phyloP scores from a whole-genome alignment of 83 land plant species.

The Diphasiastrum complanatum region DNA sequence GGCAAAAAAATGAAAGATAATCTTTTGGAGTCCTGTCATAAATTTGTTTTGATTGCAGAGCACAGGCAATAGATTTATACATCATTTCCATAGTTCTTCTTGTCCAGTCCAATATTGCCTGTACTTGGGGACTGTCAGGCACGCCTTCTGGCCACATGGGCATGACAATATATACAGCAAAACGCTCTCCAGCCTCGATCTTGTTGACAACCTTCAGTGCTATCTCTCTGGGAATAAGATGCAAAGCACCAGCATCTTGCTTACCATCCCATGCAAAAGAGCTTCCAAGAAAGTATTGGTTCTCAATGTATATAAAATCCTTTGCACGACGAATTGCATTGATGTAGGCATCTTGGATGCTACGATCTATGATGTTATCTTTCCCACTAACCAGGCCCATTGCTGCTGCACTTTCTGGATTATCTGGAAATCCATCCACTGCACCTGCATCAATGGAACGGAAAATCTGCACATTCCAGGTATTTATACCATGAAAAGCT shows the following conservation, averaged over 20 bases:
- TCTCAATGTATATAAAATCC: conserved; percentile 72
- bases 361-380: conserved; percentile 35
- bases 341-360: conserved; percentile 74
- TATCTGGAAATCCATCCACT: not conserved
- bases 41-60: conserved; percentile 34
- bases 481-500: not conserved
- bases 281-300: conserved; percentile 77
- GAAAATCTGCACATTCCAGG: conserved; percentile 14
- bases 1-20: conserved; percentile 64
- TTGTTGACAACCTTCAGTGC: conserved; percentile 64
- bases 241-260: conserved; percentile 45
- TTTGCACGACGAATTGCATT: conserved; percentile 61
- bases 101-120: conserved; percentile 67
- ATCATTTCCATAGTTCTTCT: conserved; percentile 81
- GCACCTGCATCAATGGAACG: conserved; percentile 15
- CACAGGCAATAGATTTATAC: conserved; percentile 49
- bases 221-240: conserved; percentile 65
- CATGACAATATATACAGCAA: conserved; percentile 56
- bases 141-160: conserved; percentile 94
- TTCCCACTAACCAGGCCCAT: conserved; percentile 4
- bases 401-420: conserved; percentile 5
- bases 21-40: conserved; percentile 40
- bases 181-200: conserved; percentile 58
- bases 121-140: conserved; percentile 57
- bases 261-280: conserved; percentile 45